Evolutionary conservation across 2,329 filamentous ascomycete genomes (phyloP), one percentile per base, ranked within the genome.

Genomic region (Setomelanomma holmii): DNA sequence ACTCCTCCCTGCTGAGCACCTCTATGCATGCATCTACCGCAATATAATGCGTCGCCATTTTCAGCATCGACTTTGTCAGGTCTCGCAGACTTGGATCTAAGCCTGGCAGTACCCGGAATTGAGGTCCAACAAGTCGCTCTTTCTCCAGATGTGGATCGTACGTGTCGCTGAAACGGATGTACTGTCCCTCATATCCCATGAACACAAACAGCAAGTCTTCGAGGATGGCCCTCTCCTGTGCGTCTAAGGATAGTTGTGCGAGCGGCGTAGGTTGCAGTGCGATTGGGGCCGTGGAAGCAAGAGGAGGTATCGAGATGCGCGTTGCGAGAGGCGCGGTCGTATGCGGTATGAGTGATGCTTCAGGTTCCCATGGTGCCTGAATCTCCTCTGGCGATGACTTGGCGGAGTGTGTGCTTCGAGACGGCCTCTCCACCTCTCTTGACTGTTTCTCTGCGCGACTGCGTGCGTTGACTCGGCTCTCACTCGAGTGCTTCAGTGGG

Each of bases 131-230:
- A 43, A 99, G 80, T 12, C 93, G 87, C 67, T 96, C 91, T 66
- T 93, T 91, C 77, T 99, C 95, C 45, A 91, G 86, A 3, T 83
- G 79, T 0, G 93, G 91, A 63, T 96, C 88, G 72, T 96, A 98
- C 7, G 85, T 84, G 61, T 91, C 89, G 52, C 84, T 84, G 71
- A 91, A 98, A 49, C 91, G 89, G 56, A 99, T 90, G 71, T 98
- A 98, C 73, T 96, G 92, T n/a, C 95, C 95, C 76, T 99, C 95
- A 59, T 92, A 96, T 20, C 95, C 95, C 93, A 99, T 97, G 66
- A 98, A 96, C 4, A 96, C 92, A 70, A 93, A 97, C 30, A 98
- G 77, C 14, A 99, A 77, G 66, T 99, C 95, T 63, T 97, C 93
- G 38, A 98, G 81, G 40, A 99, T 89, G 7, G 86, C 89, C 20